phyloP scores from a whole-genome alignment of 331 rosid species.

The Telfairia occidentalis region DNA sequence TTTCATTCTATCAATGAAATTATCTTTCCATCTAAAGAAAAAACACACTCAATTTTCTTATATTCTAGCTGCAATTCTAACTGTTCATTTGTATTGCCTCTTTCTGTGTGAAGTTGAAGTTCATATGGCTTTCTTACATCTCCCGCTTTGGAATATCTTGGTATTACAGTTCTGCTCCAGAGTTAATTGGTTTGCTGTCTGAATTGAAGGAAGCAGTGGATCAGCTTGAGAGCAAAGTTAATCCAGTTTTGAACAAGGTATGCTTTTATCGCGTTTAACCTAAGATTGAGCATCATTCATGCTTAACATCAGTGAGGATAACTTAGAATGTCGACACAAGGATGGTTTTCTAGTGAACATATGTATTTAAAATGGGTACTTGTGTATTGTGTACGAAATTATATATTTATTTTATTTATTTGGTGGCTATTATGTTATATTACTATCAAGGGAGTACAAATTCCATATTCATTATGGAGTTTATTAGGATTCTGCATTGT shows the following conservation, averaged over 20 bases:
- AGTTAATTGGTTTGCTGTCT: constrained; percentile 60
- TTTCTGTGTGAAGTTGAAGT: background rate
- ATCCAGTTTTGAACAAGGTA: constrained; percentile 74
- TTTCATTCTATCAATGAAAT: no score
- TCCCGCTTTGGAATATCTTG: constrained; percentile 11
- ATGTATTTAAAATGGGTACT: background rate
- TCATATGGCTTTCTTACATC: background rate
- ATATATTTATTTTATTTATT: background rate
- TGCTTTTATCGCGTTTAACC: background rate
- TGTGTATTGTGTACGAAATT: no score
- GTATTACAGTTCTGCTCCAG: constrained; percentile 71
- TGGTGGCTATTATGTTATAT: background rate
- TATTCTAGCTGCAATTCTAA: background rate
- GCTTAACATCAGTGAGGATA: constrained; percentile 7
- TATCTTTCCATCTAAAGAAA: no score
- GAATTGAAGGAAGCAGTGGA: constrained; percentile 64
- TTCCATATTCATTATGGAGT: background rate
- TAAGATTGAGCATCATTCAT: background rate
- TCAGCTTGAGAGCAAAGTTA: constrained; percentile 52
- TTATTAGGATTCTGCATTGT: background rate
- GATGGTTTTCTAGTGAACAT: background rate
- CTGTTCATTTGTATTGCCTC: background rate
- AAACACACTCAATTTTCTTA: background rate
- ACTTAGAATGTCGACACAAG: background rate
- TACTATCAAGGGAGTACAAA: background rate